Base-by-base conservation (phyloP, 2,329 filamentous ascomycete genomes). In the Ophiostoma fasciatum region DNA sequence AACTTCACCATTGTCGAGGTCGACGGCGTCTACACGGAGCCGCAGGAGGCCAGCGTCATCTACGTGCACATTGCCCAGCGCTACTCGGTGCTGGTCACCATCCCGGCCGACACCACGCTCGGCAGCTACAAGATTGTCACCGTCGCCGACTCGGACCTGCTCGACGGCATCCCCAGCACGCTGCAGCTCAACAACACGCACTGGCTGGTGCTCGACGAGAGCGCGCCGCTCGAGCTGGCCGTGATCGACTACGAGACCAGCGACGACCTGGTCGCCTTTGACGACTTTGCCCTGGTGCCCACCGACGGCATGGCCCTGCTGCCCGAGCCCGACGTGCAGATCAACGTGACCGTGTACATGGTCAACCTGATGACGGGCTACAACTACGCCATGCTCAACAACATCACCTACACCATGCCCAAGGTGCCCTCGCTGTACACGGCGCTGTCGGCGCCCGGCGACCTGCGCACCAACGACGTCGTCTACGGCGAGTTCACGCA, bases 391-490 rank as follows among this genome's bases (percentile, higher is more conserved):
- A 76, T 77, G 56, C 72, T 82, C 59, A 87, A 88, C 61, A 76
- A 82, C 54, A 71, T 83, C 43, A 83, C 80, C 21, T 93, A 87
- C 53, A 68, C 70, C 4, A 38, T 58, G 0, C 82, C 81, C 33
- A 82, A 82, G 51, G 83, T 92, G 0, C 85, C 84, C 0, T 75
- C 78, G 0, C 63, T 93, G 0, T 92, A 85, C 62, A 83, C 79
- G 1, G 82, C 68, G 1, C 62, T 92, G 4, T 74, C 71, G 0
- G 57, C 73, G 2, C 36, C 33, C 31, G 72, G 71, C 14, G 6
- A 18, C 28, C 58, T 65, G 14, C 69, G 73, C 12, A 63, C 61
- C 2, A 63, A 82, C 42, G 61, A 74, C 0, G 44, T 51, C 2
- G 58, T 84, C 5, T 85, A 85, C 49, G 79, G 80, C 21, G 60